Evolutionary conservation across 164 flowering plant genomes (phyloP), one percentile per base, ranked within the genome.

Genomic region (Vitis amurensis): DNA sequence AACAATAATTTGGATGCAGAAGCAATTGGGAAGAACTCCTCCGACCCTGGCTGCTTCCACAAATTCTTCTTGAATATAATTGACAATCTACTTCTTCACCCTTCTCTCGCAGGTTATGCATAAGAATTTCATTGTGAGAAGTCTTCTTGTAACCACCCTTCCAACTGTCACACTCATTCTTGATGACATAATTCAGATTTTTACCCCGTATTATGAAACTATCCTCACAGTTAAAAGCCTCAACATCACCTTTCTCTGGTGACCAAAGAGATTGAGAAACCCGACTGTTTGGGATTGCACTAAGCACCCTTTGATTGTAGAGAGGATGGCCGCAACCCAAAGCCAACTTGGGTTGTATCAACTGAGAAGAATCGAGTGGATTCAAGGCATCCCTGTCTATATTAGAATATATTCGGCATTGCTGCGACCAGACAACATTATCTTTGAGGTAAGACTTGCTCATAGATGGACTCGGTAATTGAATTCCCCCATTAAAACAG

Each of bases 181-280:
- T 76, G 19, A 51, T 58, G 13, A 58, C 71, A 62, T 67, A 64
- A 67, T 78, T 78, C 65, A 75, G 13, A 71, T 67, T 65, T 23
- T 75, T 72, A 37, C 77, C 90, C 50, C 81, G 89, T 12, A 84
- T 50, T 58, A 83, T 82, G 62, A 84, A 77, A 68, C 88, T 82
- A 55, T 78, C 89, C 71, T 88, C 92, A 53, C 77, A 64, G 27
- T 56, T 29, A 55, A 78, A 78, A 55, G 64, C 77, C 51, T 83
- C 79, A 8, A 69, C 14, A 48, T 67, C 63, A 30, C 56, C 30
- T 10, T 64, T 53, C 52, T n/a, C 2, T 4, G 44, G 44, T 6
- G 65, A 58, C 55, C 30, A 4, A 15, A 30, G 49, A 17, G 72
- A 52, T 19, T 59, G 77, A 67, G 74, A 64, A 49, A 59, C 67